phyloP scores from a whole-genome alignment of 495 filamentous ascomycete species.

The Penicillium antarcticum region DNA sequence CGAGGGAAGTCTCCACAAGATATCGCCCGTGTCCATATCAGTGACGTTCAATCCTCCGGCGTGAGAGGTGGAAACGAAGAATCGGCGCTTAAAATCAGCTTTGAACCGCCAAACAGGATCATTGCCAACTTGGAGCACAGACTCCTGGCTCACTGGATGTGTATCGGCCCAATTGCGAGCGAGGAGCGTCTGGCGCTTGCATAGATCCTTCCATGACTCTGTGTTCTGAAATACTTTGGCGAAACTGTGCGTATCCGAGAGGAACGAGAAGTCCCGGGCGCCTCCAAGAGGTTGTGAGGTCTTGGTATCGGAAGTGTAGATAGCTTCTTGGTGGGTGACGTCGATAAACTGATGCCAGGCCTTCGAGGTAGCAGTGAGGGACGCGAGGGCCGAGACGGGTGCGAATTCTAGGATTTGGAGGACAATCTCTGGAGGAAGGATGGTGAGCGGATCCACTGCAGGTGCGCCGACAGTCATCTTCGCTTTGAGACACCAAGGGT shows the following conservation, averaged over 20 bases:
- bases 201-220: slow-evolving; percentile 37
- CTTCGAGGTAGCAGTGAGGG: slow-evolving; percentile 31
- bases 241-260: slow-evolving; percentile 17
- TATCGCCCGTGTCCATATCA: slow-evolving; percentile 34
- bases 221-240: slow-evolving; percentile 22
- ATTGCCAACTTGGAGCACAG: slow-evolving; percentile 35
- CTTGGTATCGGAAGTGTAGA: slow-evolving; percentile 32
- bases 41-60: slow-evolving; percentile 37
- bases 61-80: slow-evolving; percentile 38
- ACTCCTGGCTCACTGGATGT: slow-evolving; percentile 27
- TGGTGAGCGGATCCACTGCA: slow-evolving; percentile 26
- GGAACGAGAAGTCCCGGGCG: slow-evolving; percentile 22
- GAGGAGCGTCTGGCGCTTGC: slow-evolving; percentile 34
- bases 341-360: slow-evolving; percentile 43
- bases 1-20: slow-evolving; percentile 38
- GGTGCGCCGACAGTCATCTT: slow-evolving; percentile 14
- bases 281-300: slow-evolving; percentile 16
- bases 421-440: slow-evolving; percentile 37
- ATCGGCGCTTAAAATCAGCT: slow-evolving; percentile 37
- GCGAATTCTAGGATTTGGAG: slow-evolving; percentile 35
- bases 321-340: slow-evolving; percentile 37
- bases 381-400: slow-evolving; percentile 28
- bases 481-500: background rate
- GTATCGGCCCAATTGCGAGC: slow-evolving; percentile 32
- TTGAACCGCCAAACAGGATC: slow-evolving; percentile 40